Percentiles rank a stretch among this genome's conserved stretches.
Evolutionary conservation across 2,329 filamentous ascomycete species (phyloP).

Genomic region (Dactylellina sp.): DNA sequence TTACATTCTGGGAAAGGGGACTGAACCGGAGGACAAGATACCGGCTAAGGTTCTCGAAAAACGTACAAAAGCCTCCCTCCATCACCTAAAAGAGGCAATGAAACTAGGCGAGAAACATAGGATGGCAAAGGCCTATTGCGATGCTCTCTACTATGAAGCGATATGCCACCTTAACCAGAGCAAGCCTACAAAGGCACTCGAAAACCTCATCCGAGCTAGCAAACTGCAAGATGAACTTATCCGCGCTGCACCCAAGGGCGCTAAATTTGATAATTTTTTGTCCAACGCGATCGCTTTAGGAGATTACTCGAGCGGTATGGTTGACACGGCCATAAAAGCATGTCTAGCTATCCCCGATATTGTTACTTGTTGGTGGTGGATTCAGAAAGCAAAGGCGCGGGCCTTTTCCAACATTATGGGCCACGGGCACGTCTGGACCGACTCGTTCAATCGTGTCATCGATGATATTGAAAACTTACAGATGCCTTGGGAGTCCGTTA

Average conservation of each 20-base stretch:
- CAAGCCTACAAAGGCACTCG: slow-evolving; percentile 24
- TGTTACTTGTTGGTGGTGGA: slow-evolving; percentile 44
- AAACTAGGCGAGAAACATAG: slow-evolving; percentile 39
- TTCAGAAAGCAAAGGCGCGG: slow-evolving; percentile 49
- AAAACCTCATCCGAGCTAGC: slow-evolving; percentile 22
- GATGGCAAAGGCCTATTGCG: slow-evolving; percentile 28
- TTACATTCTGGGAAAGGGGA: slow-evolving; percentile 13
- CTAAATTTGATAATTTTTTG: slow-evolving; percentile 43
- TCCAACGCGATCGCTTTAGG: slow-evolving; percentile 26
- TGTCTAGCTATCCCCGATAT: slow-evolving; percentile 39
- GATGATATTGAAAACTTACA: slow-evolving; percentile 48
- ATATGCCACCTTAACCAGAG: slow-evolving; percentile 36
- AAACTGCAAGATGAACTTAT: slow-evolving; percentile 41
- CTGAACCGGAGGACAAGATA: slow-evolving; percentile 2
- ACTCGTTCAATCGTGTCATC: slow-evolving; percentile 30
- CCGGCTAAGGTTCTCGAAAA: slow-evolving; percentile 32
- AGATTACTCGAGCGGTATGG: slow-evolving; percentile 1
- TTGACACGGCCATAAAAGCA: slow-evolving; percentile 33
- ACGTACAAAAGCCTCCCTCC: slow-evolving; percentile 25
- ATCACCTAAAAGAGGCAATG: slow-evolving; percentile 37
- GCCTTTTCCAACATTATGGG: slow-evolving; percentile 42
- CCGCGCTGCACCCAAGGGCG: slow-evolving; percentile 27
- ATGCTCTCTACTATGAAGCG: slow-evolving; percentile 41
- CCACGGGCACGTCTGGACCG: slow-evolving; percentile 32
- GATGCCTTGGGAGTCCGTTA: slow-evolving; percentile 43